Base-by-base conservation (phyloP, 257 asterid species). In the Forsythia suspensa region DNA sequence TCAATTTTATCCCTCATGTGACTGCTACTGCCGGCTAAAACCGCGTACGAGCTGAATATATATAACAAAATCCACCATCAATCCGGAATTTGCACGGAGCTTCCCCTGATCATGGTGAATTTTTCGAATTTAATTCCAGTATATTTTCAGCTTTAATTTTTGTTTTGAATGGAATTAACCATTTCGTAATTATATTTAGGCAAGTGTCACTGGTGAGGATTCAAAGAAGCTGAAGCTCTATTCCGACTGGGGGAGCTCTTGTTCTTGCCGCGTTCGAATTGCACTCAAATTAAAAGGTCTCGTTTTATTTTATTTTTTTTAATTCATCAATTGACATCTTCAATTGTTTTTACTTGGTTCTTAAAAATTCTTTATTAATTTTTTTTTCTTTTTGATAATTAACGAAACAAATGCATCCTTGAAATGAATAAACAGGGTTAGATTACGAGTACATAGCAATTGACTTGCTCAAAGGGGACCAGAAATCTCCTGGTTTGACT, bases 201-300 rank as follows among this genome's bases (percentile, higher is more conserved):
- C 84, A 24, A 87, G 76, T 48, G 84, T 63, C 40, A 76, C 78
- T 20, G 85, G 24, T 34, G 86, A 71, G 68, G 84, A 81, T 67
- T 75, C 90, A 37, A 86, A 69, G 89, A 90, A 86, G 85, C 75
- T 91, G 88, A 90, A 90, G 84, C 94, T 93, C 65, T 93, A 86
- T 75, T 91, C 97, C 10, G 82, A 89, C 71, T 90, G 96, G 96
- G n/a, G 89, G 83, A 93, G 98, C 80, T 87, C 97, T 83, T 90
- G 97, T 79, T 90, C 98, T 81, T 84, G 78, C 76, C 98, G 97
- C 34, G 93, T 91, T 8, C 93, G 96, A 12, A 90, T 91, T 57
- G 98, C 94, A 76, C 97, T 93, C 82, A 88, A 85, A 73, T 84
- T 93, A 77, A 93, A 93, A 90, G 91, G 98, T 90, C 38, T 40